These are phyloP conservation scores for Auriscalpium orientale DNA, from an alignment of 768 basidiomycete genomes.

Conservation along the genomic window DNA sequence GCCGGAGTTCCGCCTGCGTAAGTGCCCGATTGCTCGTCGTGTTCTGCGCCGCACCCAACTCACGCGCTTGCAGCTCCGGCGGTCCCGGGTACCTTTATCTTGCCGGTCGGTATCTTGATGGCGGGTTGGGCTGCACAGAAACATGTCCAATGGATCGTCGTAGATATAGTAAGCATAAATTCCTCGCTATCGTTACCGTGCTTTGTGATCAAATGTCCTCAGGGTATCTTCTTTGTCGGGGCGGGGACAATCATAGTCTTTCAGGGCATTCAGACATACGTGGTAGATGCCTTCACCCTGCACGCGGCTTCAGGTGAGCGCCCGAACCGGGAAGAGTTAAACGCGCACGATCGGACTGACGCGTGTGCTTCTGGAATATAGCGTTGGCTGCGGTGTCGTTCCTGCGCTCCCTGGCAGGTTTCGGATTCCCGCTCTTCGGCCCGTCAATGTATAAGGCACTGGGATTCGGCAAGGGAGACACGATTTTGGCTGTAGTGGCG, in stretches of 20 bases:
- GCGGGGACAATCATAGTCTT: conserved; percentile 52
- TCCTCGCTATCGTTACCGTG: neutral
- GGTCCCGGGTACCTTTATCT: conserved; percentile 46
- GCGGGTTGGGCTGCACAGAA: conserved; percentile 62
- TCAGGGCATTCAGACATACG: conserved; percentile 57
- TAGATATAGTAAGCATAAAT: conserved; percentile 42
- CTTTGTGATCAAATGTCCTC: neutral
- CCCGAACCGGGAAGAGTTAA: conserved; percentile 5
- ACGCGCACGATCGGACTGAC: conserved; percentile 1
- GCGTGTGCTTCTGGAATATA: neutral
- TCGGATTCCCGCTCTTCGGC: conserved; percentile 69
- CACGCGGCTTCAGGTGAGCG: conserved; percentile 57
- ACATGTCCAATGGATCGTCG: conserved; percentile 58
- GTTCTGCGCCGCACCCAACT: neutral
- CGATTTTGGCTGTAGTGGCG: conserved; percentile 49
- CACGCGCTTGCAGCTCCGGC: conserved; percentile 37
- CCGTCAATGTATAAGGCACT: conserved; percentile 56
- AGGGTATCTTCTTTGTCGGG: conserved; percentile 54
- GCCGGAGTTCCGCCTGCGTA: conserved; percentile 49
- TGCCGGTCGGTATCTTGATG: conserved; percentile 63
- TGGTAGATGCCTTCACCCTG: conserved; percentile 59
- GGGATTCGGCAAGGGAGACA: conserved; percentile 64
- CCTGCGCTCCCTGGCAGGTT: conserved; percentile 59
- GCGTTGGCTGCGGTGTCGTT: conserved; percentile 59
- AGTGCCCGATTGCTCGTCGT: conserved; percentile 1